Conservation (phyloP, 768 basidiomycete species). For the Hygrophoropsis aurantiaca region DNA sequence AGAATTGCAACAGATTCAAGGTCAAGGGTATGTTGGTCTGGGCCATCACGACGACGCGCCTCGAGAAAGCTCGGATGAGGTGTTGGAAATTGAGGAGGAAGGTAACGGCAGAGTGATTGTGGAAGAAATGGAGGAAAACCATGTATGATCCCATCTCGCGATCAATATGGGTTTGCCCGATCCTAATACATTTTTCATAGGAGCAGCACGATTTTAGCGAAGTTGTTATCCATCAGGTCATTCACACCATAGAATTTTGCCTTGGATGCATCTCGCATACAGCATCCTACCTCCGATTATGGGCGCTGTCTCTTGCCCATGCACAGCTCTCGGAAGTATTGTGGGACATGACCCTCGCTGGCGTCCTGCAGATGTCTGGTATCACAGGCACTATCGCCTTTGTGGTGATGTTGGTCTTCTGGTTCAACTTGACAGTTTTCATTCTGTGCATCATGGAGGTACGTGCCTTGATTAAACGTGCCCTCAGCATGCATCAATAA, state of each 20-base stretch:
- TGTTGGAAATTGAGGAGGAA: slow-evolving; percentile 77
- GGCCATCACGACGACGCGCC: slow-evolving; percentile 54
- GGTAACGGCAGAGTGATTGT: slow-evolving; percentile 71
- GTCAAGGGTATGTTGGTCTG: slow-evolving; percentile 80
- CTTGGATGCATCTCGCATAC: slow-evolving; percentile 99
- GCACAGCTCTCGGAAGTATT: slow-evolving; percentile 95
- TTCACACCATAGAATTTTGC: slow-evolving; percentile 99
- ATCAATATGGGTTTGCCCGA: slow-evolving; percentile 3
- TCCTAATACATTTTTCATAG: slow-evolving; percentile 31
- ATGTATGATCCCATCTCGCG: slow-evolving; percentile 49
- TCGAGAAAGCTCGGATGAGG: slow-evolving; percentile 57
- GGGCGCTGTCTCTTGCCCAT: slow-evolving; percentile 97
- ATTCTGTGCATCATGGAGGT: slow-evolving; percentile 97
- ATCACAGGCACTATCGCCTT: slow-evolving; percentile 60
- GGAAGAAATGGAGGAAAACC: slow-evolving; percentile 69
- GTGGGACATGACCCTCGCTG: slow-evolving; percentile 83
- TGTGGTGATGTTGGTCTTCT: slow-evolving; percentile 55
- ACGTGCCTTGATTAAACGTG: slow-evolving; percentile 28
- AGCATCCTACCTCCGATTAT: slow-evolving; percentile 88
- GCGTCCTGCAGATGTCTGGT: slow-evolving; percentile 59
- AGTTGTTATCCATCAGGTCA: slow-evolving; percentile 94
- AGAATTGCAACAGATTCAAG: slow-evolving; percentile 82
- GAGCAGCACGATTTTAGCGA: slow-evolving; percentile 93
- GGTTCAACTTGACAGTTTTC: slow-evolving; percentile 76
- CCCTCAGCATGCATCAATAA: slow-evolving; percentile 1